Evolutionary conservation across 345 rosid genomes (phyloP).

Genomic region (Citrus australasica): DNA sequence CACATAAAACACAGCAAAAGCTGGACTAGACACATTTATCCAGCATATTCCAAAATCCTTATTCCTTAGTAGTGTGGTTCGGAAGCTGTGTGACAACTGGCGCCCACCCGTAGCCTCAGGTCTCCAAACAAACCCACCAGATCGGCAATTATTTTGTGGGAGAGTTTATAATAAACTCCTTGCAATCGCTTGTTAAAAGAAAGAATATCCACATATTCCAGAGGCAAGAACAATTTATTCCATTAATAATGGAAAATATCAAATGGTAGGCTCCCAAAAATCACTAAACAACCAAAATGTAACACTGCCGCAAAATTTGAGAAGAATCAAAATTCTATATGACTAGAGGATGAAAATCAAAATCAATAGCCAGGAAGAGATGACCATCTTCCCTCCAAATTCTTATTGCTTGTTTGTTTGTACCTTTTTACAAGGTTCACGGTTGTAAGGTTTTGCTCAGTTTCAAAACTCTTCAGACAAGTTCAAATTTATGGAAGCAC

Average conservation of each 20-base stretch:
- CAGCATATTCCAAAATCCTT: neutral
- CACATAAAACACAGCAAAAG: neutral
- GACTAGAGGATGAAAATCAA: slow-evolving; percentile 5
- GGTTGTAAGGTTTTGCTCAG: neutral
- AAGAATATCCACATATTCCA: neutral
- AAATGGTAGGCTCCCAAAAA: neutral
- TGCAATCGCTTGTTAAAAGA: too few relatives aligned
- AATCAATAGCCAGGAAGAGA: slow-evolving; percentile 3
- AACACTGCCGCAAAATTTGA: slow-evolving; percentile 9
- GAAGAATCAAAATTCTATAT: slow-evolving; percentile 19
- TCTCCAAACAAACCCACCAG: neutral
- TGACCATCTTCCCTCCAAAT: slow-evolving; percentile 13
- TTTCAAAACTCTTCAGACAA: neutral
- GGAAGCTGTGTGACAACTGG: neutral
- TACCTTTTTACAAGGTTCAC: neutral
- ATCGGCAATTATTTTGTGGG: neutral
- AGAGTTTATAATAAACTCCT: too few relatives aligned
- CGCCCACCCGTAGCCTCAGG: neutral
- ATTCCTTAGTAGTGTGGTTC: neutral
- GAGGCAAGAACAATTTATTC: neutral
- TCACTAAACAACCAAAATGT: slow-evolving; percentile 9
- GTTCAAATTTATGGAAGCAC: slow-evolving; percentile 49
- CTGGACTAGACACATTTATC: neutral
- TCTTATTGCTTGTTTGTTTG: slow-evolving; percentile 16
- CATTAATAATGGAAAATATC: neutral